A percentile compares a stretch with the other conserved stretches of the same genome.
These are phyloP conservation scores for Carex scoparia DNA, from an alignment of 176 grass and related monocot genomes.

Conservation along the genomic window DNA sequence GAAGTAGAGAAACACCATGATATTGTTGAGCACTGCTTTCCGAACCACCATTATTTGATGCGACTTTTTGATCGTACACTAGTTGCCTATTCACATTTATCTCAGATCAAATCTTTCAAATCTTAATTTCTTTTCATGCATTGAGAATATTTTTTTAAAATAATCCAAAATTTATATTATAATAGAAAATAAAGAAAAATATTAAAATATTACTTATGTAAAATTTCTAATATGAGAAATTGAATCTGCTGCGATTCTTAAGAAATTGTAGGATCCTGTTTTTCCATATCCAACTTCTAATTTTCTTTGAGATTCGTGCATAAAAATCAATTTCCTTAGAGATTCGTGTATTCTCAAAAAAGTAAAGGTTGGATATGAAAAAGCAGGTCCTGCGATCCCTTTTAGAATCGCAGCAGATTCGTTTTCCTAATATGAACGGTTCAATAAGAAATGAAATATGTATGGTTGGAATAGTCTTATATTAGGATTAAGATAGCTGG, in stretches of 20 bases:
- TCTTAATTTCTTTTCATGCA: neutral
- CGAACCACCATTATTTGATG: slow-evolving; percentile 13
- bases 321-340: no score
- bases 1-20: slow-evolving; percentile 15
- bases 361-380: no score
- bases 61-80: slow-evolving; percentile 1
- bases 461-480: neutral
- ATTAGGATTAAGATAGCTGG: neutral
- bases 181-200: neutral
- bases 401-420: no score
- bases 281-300: no score
- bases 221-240: neutral
- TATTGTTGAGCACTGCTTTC: slow-evolving; percentile 16
- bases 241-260: no score
- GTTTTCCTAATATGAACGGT: neutral
- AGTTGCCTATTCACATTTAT: neutral
- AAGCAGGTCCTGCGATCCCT: no score
- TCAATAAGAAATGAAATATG: neutral
- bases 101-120: neutral
- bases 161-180: neutral
- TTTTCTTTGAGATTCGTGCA: no score
- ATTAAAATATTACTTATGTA: neutral
- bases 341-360: no score
- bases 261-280: no score
- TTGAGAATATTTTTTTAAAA: neutral